A percentile compares a stretch with the other conserved stretches of the same genome.
Evolutionary conservation across 177 flowering plant species (phyloP).

Genomic region (Vitis hybrid): DNA sequence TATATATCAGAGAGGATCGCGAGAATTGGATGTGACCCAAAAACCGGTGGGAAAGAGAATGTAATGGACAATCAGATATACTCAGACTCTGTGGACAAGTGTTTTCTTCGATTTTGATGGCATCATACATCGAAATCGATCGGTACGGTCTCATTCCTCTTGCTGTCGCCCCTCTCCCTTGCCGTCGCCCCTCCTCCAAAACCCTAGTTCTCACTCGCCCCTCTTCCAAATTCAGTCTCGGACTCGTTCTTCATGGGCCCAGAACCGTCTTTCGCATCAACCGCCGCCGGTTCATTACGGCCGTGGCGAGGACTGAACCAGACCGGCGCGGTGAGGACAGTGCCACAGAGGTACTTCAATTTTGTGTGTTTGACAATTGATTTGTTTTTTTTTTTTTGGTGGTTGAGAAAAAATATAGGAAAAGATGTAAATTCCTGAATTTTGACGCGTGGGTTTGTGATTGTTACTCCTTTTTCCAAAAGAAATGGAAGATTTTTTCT

Average conservation of each 20-base stretch:
- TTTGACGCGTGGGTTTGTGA: no score
- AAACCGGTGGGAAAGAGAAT: no score
- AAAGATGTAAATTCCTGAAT: neutral
- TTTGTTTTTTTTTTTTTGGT: neutral
- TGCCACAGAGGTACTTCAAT: constrained; percentile 29
- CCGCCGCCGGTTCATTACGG: constrained; percentile 21
- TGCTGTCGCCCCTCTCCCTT: constrained; percentile 29
- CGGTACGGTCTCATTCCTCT: constrained; percentile 31
- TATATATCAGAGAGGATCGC: no score
- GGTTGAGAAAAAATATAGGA: neutral
- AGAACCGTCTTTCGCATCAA: constrained; percentile 8
- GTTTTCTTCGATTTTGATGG: constrained; percentile 17
- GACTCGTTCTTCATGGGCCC: constrained; percentile 20
- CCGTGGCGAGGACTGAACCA: constrained; percentile 42
- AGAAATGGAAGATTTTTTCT: no score
- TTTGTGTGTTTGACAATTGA: neutral
- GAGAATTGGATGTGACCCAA: no score
- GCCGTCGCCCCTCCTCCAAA: constrained; percentile 26
- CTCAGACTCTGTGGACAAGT: no score
- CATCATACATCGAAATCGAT: constrained; percentile 26
- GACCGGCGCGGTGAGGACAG: constrained; percentile 32
- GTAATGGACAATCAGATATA: no score
- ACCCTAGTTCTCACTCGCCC: constrained; percentile 22
- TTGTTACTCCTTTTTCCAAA: no score
- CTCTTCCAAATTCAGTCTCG: constrained; percentile 15